These are phyloP conservation scores for Dactylellina cionopaga DNA, from an alignment of 2,329 filamentous ascomycete genomes.

Conservation along the genomic window DNA sequence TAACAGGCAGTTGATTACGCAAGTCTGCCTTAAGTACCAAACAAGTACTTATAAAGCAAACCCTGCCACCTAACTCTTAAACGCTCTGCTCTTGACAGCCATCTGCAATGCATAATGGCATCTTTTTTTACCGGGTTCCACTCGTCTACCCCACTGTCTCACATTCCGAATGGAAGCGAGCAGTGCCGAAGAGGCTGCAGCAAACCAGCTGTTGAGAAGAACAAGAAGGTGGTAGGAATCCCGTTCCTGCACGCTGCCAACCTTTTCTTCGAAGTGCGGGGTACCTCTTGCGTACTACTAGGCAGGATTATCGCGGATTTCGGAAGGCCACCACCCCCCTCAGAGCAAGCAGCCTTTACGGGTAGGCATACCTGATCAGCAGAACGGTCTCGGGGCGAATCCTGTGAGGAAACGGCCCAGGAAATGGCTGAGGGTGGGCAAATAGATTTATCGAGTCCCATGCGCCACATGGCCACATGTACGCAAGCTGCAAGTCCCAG, in stretches of 20 bases:
- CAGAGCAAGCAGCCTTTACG: slow-evolving; percentile 27
- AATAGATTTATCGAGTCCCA: slow-evolving; percentile 13
- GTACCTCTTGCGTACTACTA: slow-evolving; percentile 25
- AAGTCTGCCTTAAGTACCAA: slow-evolving; percentile 16
- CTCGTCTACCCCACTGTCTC: slow-evolving; percentile 50
- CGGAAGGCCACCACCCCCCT: slow-evolving; percentile 17
- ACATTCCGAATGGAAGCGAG: slow-evolving; percentile 45
- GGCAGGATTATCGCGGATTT: slow-evolving; percentile 37
- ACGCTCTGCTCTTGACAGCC: slow-evolving; percentile 36
- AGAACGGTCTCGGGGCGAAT: slow-evolving; percentile 25
- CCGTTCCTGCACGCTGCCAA: slow-evolving; percentile 19
- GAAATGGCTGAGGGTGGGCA: slow-evolving; percentile 23
- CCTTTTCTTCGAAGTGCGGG: slow-evolving; percentile 44
- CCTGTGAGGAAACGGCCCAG: slow-evolving; percentile 17
- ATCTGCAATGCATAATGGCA: slow-evolving; percentile 42
- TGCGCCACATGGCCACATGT: slow-evolving; percentile 48
- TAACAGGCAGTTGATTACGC: slow-evolving; percentile 22
- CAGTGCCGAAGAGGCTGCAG: background rate
- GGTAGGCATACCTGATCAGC: slow-evolving; percentile 44
- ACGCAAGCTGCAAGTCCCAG: slow-evolving; percentile 29
- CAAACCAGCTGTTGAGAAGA: background rate
- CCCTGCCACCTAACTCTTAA: slow-evolving; percentile 9
- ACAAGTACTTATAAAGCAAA: slow-evolving; percentile 15
- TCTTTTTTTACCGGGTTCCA: slow-evolving; percentile 23
- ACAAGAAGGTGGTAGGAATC: slow-evolving; percentile 9